Conservation (phyloP, 495 filamentous ascomycete genomes). For the Penicillium maclennaniae region DNA sequence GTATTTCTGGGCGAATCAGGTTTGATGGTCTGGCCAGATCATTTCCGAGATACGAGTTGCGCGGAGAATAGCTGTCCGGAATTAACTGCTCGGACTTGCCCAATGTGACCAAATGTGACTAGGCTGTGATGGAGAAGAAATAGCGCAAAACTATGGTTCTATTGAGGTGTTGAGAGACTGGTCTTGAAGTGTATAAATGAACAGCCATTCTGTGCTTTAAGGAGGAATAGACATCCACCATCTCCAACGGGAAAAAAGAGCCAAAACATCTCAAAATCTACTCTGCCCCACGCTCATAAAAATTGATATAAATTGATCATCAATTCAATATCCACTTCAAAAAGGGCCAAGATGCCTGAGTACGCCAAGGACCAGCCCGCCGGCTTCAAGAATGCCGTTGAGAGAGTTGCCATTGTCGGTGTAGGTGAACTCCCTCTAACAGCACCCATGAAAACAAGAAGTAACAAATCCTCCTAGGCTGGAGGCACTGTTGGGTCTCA, state of each 20-base stretch:
- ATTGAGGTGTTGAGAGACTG: neutral
- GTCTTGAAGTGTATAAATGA: constrained; percentile 17
- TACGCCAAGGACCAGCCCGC: constrained; percentile 36
- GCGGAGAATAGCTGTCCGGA: too few species aligned
- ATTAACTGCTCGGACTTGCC: too few species aligned
- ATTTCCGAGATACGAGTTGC: neutral
- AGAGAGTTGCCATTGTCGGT: constrained; percentile 48
- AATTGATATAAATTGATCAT: neutral
- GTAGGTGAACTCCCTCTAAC: constrained; percentile 26
- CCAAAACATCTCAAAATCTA: neutral
- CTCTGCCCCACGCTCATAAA: neutral
- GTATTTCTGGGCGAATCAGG: constrained; percentile 4
- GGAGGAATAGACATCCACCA: neutral
- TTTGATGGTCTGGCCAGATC: neutral
- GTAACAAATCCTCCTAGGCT: constrained; percentile 42
- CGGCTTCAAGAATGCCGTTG: constrained; percentile 40
- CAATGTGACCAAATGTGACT: too few species aligned
- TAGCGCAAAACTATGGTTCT: neutral
- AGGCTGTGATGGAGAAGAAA: neutral
- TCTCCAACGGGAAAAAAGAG: neutral
- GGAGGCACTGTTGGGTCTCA: constrained; percentile 54
- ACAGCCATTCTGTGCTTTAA: constrained; percentile 7
- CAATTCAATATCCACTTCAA: too few species aligned
- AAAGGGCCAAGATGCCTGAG: constrained; percentile 14
- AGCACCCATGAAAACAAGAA: neutral